Percentiles rank a stretch among this genome's conserved stretches.
Evolutionary conservation across 169 alveolate species (phyloP).

Genomic region (Plasmodium yoelii): DNA sequence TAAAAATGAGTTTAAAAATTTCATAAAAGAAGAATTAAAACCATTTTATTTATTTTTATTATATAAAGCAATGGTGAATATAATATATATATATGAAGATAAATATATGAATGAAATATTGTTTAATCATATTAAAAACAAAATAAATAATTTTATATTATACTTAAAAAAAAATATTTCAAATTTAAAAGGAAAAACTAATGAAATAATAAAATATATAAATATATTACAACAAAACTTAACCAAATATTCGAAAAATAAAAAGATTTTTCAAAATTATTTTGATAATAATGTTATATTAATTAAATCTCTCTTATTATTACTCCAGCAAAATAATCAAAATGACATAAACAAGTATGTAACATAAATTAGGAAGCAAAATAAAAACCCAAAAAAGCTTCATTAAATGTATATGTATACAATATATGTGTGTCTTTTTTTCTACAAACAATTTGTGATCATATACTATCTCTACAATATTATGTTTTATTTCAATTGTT

Average conservation of each 20-base stretch:
- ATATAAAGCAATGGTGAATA: conserved; percentile 38
- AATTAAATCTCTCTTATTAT: conserved; percentile 24
- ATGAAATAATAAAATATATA: conserved; percentile 63
- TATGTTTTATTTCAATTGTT: too few relatives aligned
- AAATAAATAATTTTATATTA: conserved; percentile 13
- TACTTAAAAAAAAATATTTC: conserved; percentile 13
- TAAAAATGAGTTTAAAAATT: neutral
- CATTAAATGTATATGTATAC: neutral
- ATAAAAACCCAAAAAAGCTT: neutral
- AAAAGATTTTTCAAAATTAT: conserved; percentile 20
- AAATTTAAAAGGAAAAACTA: conserved; percentile 46
- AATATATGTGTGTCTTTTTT: neutral
- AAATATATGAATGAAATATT: neutral
- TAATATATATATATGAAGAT: conserved; percentile 32
- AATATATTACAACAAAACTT: conserved; percentile 63
- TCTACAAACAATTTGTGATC: too few relatives aligned
- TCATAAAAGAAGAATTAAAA: conserved; percentile 2
- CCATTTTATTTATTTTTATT: conserved; percentile 46
- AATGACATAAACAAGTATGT: conserved; percentile 60
- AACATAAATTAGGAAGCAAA: neutral
- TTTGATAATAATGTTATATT: conserved; percentile 27
- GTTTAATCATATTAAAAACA: conserved; percentile 21
- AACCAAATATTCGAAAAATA: conserved; percentile 37
- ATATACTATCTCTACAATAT: too few relatives aligned
- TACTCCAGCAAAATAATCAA: conserved; percentile 52